Base-by-base conservation (phyloP, 352 stramenopile genomes). In the Phytophthora pisi region DNA sequence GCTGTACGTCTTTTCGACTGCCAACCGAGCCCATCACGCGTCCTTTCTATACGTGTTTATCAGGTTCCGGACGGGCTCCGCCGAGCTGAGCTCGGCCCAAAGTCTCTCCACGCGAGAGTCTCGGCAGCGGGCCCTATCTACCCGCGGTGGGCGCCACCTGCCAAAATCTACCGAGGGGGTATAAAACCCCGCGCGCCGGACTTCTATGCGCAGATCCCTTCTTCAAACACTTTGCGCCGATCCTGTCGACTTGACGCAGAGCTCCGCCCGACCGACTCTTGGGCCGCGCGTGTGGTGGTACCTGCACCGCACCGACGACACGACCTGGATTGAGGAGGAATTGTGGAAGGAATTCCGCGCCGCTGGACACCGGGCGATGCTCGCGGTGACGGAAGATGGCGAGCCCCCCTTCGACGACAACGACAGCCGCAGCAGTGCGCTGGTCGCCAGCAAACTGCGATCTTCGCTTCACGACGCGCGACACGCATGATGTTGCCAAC, bases 401-500 rank as follows among this genome's bases (percentile, higher is more conserved):
- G 36, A 42, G 36, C 4, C 36, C 10, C 36, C 15, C 36, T 11
- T n/a, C 36, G 36, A 42, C 36, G 36, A 7, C 34, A 1, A 20
- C 20, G 34, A 42, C 36, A n/a, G 36, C 36, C 36, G 13, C 36
- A n/a, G 36, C 10, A 42, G 36, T 16, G 36, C 11, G 36, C 36
- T 61, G 65, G 52, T 70, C 61, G 49, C 38, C 51, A 55, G 61
- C 54, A 2, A 16, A 16, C 61, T 47, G 53, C 64, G 60, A 72
- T 71, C 68, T 71, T 75, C 54, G 51, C 49, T 43, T 61, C 40
- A 72, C 68, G 64, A 75, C 45, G 42, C 49, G 59, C 69, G 69
- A 77, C 68, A 68, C 51, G 68, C 68, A 20, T 62, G 68, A 63
- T 72, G 64, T 77, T 73, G 65, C 58, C 62, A 71, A 66, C 34